A percentile compares a stretch with the other conserved stretches of the same genome.
Evolutionary conservation across 495 filamentous ascomycete genomes (phyloP).

Genomic region (Eremomyces bilateralis): DNA sequence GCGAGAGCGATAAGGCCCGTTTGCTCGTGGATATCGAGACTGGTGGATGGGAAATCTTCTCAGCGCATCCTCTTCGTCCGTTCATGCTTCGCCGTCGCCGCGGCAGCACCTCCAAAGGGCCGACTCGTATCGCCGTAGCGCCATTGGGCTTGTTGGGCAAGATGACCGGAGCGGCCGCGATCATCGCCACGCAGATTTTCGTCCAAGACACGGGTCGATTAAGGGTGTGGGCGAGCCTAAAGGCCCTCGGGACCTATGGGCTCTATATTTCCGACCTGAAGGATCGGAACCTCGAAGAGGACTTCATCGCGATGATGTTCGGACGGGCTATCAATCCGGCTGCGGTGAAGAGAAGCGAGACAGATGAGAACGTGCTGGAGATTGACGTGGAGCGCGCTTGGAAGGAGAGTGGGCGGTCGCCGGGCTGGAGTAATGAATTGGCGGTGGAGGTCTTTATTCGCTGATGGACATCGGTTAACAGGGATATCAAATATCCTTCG

Average conservation of each 20-base stretch:
- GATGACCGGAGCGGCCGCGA: conserved; percentile 72
- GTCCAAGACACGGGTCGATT: conserved; percentile 36
- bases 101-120: conserved; percentile 6
- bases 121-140: conserved; percentile 24
- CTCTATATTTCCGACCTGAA: conserved; percentile 49
- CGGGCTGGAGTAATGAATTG: conserved; percentile 72
- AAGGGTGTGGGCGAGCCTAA: conserved; percentile 41
- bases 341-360: conserved; percentile 37
- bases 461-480: too few relatives aligned
- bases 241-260: conserved; percentile 62
- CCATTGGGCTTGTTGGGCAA: conserved; percentile 70
- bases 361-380: conserved; percentile 38
- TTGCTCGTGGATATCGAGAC: conserved; percentile 37
- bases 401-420: conserved; percentile 45
- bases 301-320: conserved; percentile 58
- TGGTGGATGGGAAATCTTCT: conserved; percentile 63
- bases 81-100: conserved; percentile 23
- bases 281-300: conserved; percentile 32
- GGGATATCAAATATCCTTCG: too few relatives aligned
- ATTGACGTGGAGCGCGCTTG: conserved; percentile 64
- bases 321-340: conserved; percentile 42
- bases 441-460: conserved; percentile 43
- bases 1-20: conserved; percentile 13
- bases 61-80: conserved; percentile 38
- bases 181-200: conserved; percentile 35